Base-by-base conservation (phyloP, 495 filamentous ascomycete species). In the Talaromyces nanjingensis region DNA sequence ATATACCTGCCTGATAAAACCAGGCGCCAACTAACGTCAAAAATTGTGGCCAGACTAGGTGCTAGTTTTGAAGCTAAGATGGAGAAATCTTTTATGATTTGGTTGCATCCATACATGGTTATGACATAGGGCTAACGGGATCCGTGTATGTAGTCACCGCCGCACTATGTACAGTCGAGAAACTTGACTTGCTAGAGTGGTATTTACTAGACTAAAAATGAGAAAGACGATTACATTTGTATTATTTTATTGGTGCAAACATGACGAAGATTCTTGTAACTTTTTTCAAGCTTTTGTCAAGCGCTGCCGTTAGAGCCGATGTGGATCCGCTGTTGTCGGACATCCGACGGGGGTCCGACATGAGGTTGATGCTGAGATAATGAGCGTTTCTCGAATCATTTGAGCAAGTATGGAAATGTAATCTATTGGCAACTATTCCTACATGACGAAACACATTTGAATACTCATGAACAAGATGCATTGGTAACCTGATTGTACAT, bases 231-330 rank as follows among this genome's bases (percentile, higher is more conserved):
- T 7, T 6, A 56, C 6, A 39, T 59, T 37, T 27, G 6, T 16
- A 16, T 0, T 39, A 11, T 37, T 6, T 11, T n/a, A 59, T 59
- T 27, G 18, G 16, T 39, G 31, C 14, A 24, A 14, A 20, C 22
- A 27, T 31, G 53, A 56, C 27, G 24, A 56, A 6, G 53, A 14
- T 2, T 54, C 14, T 27, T 31, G 22, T 9, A 29, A 56, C 27
- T 14, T 25, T 29, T 56, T 56, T 56, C 53, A 56, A 56, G 53
- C 27, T 56, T 56, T 56, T 6, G 20, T 24, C 22, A 29, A 31
- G 53, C 59, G 22, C 33, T 61, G 59, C 59, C 59, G 59, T 45
- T 47, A 45, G 34, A 61, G 42, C 59, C 59, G 59, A 59, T 37
- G 57, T 60, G 57, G 57, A 37, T 34, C 31, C 57, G 9, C 7